Percentiles rank a stretch among this genome's conserved stretches.
Evolutionary conservation across 306 rosid genomes (phyloP).

Genomic region (Vicia faba): DNA sequence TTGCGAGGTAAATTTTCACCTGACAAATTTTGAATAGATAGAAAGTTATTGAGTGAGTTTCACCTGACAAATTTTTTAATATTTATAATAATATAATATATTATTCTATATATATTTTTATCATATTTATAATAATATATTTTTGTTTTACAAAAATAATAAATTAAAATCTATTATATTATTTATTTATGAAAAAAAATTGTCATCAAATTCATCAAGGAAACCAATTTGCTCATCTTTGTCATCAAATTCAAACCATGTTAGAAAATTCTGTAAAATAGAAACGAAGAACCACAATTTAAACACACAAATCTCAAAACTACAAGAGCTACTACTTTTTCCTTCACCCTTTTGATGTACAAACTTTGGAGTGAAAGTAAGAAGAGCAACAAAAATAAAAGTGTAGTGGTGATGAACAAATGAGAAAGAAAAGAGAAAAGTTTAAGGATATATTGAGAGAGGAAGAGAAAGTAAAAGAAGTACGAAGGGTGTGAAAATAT

Average conservation of each 20-base stretch:
- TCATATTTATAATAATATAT: too few species aligned
- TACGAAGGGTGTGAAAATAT: conserved; percentile 82
- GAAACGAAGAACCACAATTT: conserved; percentile 48
- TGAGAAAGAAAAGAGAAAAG: conserved; percentile 84
- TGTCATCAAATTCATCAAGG: conserved; percentile 68
- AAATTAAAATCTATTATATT: too few species aligned
- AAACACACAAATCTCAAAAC: conserved; percentile 42
- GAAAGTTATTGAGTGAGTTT: too few species aligned
- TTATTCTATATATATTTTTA: too few species aligned
- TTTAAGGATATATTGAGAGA: conserved; percentile 76
- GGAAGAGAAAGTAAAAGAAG: conserved; percentile 81
- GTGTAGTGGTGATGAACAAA: conserved; percentile 71
- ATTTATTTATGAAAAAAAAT: too few species aligned
- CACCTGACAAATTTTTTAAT: too few species aligned
- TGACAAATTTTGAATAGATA: too few species aligned
- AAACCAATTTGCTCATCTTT: conserved; percentile 43
- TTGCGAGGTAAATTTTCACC: too few species aligned
- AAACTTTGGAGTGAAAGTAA: conserved; percentile 57
- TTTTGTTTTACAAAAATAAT: too few species aligned
- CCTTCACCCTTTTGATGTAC: conserved; percentile 29
- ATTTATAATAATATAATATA: too few species aligned
- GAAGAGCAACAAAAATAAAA: conserved; percentile 68
- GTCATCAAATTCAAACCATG: conserved; percentile 39
- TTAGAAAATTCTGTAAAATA: conserved; percentile 40
- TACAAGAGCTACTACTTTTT: conserved; percentile 3